Base-by-base conservation (phyloP, 208 protist species). In the Balamuthia mandrillaris region DNA sequence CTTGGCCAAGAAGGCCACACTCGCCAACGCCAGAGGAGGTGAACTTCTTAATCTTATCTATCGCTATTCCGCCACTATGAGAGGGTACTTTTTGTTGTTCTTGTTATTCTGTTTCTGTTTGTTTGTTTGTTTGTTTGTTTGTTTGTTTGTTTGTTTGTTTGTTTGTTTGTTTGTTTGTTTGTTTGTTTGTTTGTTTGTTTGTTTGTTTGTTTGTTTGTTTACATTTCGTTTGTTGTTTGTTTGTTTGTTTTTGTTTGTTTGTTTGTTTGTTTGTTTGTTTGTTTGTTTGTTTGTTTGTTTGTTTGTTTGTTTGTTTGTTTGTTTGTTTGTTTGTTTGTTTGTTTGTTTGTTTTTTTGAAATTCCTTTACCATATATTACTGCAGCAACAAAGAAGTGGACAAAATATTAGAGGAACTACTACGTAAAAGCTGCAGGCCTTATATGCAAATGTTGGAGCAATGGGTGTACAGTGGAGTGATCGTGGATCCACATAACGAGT, bases 381-480 rank as follows among this genome's bases (percentile, higher is more conserved):
- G 52, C 52, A 75, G 65, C 3, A 44, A 75, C n/a, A 44, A 51
- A 18, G 37, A 24, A 27, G 65, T 75, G 41, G 41, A 75, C 4
- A 44, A 37, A n/a, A 44, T 75, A 24, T 54, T 75, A n/a, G 24
- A 51, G 24, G 45, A 75, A 14, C 65, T 75, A 16, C 65, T 75
- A 3, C 33, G 39, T 3, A 44, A 75, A 44, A 21, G 41, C 12
- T 75, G 65, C 16, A 31, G 24, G 65, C 65, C 65, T 37, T 75
- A 75, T 44, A 75, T 75, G 65, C 41, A 37, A 10, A 75, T 75
- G 65, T 18, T 75, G 21, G 41, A 75, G 42, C 24, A 75, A 27
- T 75, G 65, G 65, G 37, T 75, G n/a, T 54, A 24, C 24, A 75
- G 52, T 37, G 65, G 65, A 9, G 42, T 75, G 10, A 75, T 75